phyloP scores from a whole-genome alignment of 495 filamentous ascomycete species.

The Penicillium atrosanguineum region DNA sequence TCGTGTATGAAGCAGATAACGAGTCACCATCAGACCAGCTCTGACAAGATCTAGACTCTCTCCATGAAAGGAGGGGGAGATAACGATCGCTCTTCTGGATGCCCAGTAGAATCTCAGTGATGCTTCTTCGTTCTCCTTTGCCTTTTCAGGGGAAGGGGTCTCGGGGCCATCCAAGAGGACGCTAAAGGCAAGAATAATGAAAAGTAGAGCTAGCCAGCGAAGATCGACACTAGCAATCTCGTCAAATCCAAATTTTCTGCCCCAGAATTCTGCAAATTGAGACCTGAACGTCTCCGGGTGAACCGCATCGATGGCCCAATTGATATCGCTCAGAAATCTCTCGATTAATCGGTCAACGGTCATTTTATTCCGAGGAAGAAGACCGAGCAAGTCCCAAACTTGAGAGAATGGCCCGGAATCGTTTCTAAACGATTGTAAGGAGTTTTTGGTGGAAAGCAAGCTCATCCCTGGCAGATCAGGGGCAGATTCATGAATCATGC shows the following conservation, averaged over 20 bases:
- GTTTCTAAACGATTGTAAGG: conserved; percentile 15
- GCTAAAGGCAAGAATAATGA: conserved; percentile 15
- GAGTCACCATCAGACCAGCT: conserved; percentile 16
- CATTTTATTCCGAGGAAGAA: conserved; percentile 16
- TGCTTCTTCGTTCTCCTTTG: conserved; percentile 17
- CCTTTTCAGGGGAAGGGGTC: conserved; percentile 10
- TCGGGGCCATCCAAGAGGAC: conserved; percentile 10
- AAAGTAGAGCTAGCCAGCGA: conserved; percentile 16
- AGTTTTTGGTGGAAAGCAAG: conserved; percentile 15
- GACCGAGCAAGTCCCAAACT: conserved; percentile 17
- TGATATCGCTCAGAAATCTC: conserved; percentile 14
- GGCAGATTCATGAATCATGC: conserved; percentile 18
- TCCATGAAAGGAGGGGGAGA: conserved; percentile 17
- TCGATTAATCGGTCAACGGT: conserved; percentile 17
- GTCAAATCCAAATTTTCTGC: conserved; percentile 16
- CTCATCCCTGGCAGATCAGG: conserved; percentile 17
- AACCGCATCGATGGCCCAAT: conserved; percentile 16
- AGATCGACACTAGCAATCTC: conserved; percentile 16
- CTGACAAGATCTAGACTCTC: conserved; percentile 18
- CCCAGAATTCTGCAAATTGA: conserved; percentile 18
- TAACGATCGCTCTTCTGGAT: conserved; percentile 15
- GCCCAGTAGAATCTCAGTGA: conserved; percentile 18
- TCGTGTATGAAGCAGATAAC: conserved; percentile 15
- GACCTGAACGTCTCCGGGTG: conserved; percentile 13
- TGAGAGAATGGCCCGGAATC: conserved; percentile 17